phyloP scores from a whole-genome alignment of 73 alveolate species.

The Tetrahymena thermophila region DNA sequence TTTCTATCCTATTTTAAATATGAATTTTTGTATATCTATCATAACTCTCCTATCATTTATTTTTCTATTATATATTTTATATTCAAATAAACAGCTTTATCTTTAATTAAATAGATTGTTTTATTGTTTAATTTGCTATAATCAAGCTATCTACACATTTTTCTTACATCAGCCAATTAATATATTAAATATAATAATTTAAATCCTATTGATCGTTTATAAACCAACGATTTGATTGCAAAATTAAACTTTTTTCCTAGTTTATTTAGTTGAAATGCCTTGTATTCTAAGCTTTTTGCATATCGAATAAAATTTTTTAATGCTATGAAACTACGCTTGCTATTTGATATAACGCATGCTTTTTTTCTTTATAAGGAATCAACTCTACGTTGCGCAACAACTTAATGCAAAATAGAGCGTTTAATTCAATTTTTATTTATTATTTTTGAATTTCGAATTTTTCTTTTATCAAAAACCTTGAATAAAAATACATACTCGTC shows the following conservation, averaged over 20 bases:
- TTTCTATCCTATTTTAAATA: background rate
- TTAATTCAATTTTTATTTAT: background rate
- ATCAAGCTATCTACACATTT: background rate
- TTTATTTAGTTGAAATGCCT: background rate
- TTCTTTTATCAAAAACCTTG: background rate
- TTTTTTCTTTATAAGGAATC: background rate
- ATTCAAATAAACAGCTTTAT: background rate
- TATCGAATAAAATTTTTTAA: no score
- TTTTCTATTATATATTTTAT: background rate
- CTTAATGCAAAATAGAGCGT: background rate
- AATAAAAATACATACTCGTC: background rate
- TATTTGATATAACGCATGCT: background rate
- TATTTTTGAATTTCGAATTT: background rate
- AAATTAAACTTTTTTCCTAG: background rate
- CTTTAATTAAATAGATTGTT: no score
- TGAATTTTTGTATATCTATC: background rate
- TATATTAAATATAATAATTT: background rate
- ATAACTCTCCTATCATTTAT: background rate
- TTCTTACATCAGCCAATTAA: background rate
- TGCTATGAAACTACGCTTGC: background rate
- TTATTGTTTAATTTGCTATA: no score
- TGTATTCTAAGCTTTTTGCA: background rate
- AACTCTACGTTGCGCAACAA: background rate
- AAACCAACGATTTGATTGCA: background rate
- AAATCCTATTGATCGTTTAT: background rate